Evolutionary conservation across 768 basidiomycete genomes (phyloP).

Genomic region (Boletus pseudo-olivaceus): DNA sequence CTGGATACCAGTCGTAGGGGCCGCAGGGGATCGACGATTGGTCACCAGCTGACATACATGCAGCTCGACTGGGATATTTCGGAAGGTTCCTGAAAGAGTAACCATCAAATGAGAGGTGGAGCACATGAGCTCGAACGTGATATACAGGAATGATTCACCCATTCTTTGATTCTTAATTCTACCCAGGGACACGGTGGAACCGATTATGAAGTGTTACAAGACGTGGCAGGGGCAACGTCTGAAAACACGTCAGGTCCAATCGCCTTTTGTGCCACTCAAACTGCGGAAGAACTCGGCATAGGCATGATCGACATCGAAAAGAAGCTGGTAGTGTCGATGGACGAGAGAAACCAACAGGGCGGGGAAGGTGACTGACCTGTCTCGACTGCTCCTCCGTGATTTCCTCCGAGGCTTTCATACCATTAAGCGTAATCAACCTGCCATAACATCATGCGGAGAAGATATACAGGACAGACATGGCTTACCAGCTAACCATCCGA

Average conservation of each 20-base stretch:
- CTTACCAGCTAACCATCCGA: slow-evolving; percentile 85
- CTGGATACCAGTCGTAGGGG: background rate
- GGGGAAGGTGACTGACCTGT: slow-evolving; percentile 51
- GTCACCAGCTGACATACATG: background rate
- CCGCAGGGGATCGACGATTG: background rate
- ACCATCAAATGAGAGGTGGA: background rate
- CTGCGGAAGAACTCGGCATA: slow-evolving; percentile 92
- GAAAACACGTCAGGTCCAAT: slow-evolving; percentile 15
- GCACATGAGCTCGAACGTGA: background rate
- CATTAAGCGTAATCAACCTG: slow-evolving; percentile 95
- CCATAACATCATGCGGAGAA: background rate
- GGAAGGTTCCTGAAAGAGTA: background rate
- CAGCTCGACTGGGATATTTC: background rate
- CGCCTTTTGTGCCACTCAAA: slow-evolving; percentile 44
- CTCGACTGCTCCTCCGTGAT: slow-evolving; percentile 93
- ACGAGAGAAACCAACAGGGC: background rate
- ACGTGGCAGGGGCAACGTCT: background rate
- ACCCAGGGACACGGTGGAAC: background rate
- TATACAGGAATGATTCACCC: background rate
- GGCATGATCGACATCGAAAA: slow-evolving; percentile 96
- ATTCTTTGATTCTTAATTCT: background rate
- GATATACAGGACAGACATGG: background rate
- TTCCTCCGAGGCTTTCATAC: slow-evolving; percentile 96
- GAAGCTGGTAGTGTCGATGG: slow-evolving; percentile 46
- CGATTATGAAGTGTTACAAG: background rate